These are phyloP conservation scores for Apiospora aurea DNA, from an alignment of 2,329 filamentous ascomycete genomes.

Conservation along the genomic window DNA sequence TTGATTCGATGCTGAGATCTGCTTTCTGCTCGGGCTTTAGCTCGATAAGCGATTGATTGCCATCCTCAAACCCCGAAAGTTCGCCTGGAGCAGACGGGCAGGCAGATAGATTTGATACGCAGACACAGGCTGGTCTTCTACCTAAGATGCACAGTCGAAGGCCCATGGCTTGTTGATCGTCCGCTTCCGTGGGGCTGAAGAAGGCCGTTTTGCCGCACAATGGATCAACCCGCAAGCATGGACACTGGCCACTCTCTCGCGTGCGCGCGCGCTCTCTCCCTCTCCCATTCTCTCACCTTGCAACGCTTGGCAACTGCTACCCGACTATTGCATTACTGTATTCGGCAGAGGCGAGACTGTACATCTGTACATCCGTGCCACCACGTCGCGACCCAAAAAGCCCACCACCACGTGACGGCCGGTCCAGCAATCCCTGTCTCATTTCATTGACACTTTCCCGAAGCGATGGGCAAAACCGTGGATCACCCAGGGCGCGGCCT, in stretches of 20 bases:
- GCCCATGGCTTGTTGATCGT: conserved; percentile 14
- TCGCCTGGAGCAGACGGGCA: background rate
- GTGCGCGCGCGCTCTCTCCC: too few relatives aligned
- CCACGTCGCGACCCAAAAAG: background rate
- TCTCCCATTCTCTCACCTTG: background rate
- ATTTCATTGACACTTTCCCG: conserved; percentile 15
- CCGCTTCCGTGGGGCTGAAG: conserved; percentile 11
- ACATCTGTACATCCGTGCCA: background rate
- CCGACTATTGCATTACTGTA: background rate
- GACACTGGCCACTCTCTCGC: background rate
- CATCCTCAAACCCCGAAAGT: conserved; percentile 2
- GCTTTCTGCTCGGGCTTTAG: background rate
- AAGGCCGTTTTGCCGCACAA: conserved; percentile 1
- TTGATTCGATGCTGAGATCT: too few relatives aligned
- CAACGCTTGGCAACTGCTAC: background rate
- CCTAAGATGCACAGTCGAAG: background rate
- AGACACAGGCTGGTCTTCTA: too few relatives aligned
- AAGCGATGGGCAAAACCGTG: background rate
- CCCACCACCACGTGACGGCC: conserved; percentile 6
- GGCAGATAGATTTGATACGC: too few relatives aligned
- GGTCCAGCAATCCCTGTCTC: background rate
- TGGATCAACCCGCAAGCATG: background rate
- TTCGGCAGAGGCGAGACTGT: background rate
- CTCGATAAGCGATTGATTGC: conserved; percentile 1
- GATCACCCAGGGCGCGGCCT: background rate